phyloP scores from a whole-genome alignment of 2,329 filamentous ascomycete genomes.

The Kalmusia sp. region DNA sequence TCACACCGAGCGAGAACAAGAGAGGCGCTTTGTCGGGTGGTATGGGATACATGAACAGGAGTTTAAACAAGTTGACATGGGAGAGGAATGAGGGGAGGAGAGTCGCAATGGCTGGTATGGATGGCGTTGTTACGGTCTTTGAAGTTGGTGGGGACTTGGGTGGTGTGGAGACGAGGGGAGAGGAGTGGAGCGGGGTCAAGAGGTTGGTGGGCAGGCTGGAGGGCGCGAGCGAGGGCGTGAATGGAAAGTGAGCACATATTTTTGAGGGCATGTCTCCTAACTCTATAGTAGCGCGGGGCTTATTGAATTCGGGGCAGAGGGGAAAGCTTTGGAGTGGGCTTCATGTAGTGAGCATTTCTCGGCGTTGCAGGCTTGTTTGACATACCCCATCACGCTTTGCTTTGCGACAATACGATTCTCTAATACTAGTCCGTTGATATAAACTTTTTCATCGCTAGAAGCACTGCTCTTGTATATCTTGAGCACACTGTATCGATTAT shows the following conservation, averaged over 20 bases:
- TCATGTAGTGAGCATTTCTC: not conserved
- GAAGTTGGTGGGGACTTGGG: slow-evolving; percentile 85
- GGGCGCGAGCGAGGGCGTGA: slow-evolving; percentile 32
- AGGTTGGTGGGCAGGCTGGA: slow-evolving; percentile 82
- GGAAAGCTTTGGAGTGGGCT: not conserved
- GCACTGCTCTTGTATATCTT: too few relatives aligned
- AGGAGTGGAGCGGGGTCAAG: slow-evolving; percentile 95
- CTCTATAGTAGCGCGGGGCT: not conserved
- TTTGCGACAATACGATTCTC: not conserved
- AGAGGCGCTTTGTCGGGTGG: slow-evolving; percentile 47
- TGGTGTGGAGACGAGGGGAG: slow-evolving; percentile 83
- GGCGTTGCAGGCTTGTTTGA: slow-evolving; percentile 3
- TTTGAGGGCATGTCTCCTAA: not conserved
- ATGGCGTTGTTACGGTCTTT: slow-evolving; percentile 89
- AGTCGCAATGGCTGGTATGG: slow-evolving; percentile 88
- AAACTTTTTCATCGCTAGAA: too few relatives aligned
- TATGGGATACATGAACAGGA: slow-evolving; percentile 75
- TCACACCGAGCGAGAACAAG: slow-evolving; percentile 68
- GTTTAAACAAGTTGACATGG: slow-evolving; percentile 94
- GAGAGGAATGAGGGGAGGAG: slow-evolving; percentile 87
- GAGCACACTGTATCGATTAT: too few relatives aligned
- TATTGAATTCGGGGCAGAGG: not conserved
- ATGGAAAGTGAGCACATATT: slow-evolving; percentile 37
- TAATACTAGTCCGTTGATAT: too few relatives aligned
- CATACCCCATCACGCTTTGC: slow-evolving; percentile 8